These are phyloP conservation scores for Ogataea dorogensis DNA, from an alignment of 805 yeast species.

Conservation along the genomic window DNA sequence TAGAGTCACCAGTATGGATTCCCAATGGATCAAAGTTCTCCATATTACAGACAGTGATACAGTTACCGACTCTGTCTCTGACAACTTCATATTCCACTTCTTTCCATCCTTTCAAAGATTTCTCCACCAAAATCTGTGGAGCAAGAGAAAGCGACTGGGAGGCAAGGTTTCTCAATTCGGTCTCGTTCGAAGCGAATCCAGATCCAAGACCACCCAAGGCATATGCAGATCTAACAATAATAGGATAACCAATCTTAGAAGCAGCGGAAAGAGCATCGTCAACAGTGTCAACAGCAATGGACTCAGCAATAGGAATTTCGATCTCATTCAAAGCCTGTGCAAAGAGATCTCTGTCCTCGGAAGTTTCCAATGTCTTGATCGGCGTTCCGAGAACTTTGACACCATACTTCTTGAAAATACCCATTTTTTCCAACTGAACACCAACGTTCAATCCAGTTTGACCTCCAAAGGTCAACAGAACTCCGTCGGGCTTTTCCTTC, in stretches of 20 bases:
- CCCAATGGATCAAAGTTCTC: slow-evolving; percentile 98
- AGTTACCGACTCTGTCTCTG: slow-evolving; percentile 93
- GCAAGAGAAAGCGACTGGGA: slow-evolving; percentile 90
- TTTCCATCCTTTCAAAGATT: slow-evolving; percentile 99
- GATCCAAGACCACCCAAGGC: slow-evolving; percentile 98
- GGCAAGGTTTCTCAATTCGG: slow-evolving; percentile 79
- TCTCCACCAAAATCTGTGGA: slow-evolving; percentile 94
- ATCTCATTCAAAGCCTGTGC: slow-evolving; percentile 95
- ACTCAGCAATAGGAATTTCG: slow-evolving; percentile 93
- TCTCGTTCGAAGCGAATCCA: slow-evolving; percentile 90
- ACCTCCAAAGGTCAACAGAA: slow-evolving; percentile 95
- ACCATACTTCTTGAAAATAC: slow-evolving; percentile 84
- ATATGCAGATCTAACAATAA: slow-evolving; percentile 94
- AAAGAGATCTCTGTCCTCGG: slow-evolving; percentile 96
- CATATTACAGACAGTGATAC: slow-evolving; percentile 99
- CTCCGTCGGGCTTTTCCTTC: slow-evolving; percentile 95
- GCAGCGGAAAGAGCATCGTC: slow-evolving; percentile 98
- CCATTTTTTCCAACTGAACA: slow-evolving; percentile 91
- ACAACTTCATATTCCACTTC: slow-evolving; percentile 99
- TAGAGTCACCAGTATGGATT: slow-evolving; percentile 98
- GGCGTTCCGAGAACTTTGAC: slow-evolving; percentile 98
- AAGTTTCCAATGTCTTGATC: slow-evolving; percentile 89
- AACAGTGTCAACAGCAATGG: slow-evolving; percentile 90
- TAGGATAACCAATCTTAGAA: slow-evolving; percentile 85
- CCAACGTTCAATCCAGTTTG: slow-evolving; percentile 98